phyloP scores from a whole-genome alignment of 2,329 filamentous ascomycete genomes.

The Fusarium sp. region DNA sequence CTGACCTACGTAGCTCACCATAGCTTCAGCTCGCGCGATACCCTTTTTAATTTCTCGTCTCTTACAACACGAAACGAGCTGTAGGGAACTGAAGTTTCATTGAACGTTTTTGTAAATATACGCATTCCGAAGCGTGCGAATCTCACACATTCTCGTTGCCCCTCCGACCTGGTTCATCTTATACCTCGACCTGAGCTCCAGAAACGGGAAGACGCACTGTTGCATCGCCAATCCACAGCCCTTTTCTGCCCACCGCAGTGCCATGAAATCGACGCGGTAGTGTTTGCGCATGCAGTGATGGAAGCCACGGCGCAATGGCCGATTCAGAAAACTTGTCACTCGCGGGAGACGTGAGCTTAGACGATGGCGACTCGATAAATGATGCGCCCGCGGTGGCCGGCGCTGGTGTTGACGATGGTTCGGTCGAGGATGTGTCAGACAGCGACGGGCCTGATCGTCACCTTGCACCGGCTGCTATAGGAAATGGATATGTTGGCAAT shows the following conservation, averaged over 20 bases:
- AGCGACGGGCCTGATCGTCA: constrained; percentile 34
- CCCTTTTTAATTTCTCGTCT: constrained; percentile 22
- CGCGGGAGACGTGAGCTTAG: constrained; percentile 56
- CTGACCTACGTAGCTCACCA: constrained; percentile 46
- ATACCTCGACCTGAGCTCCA: constrained; percentile 42
- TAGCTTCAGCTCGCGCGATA: constrained; percentile 43
- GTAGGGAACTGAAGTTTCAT: neutral
- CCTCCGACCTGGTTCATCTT: constrained; percentile 31
- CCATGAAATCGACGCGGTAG: constrained; percentile 48
- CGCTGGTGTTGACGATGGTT: constrained; percentile 40
- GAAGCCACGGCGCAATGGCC: constrained; percentile 61
- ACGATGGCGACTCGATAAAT: constrained; percentile 58
- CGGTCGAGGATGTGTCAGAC: constrained; percentile 26
- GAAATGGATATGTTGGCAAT: constrained; percentile 52
- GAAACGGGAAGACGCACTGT: constrained; percentile 29
- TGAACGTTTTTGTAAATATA: constrained; percentile 1
- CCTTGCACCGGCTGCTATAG: constrained; percentile 39
- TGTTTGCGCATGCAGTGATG: constrained; percentile 54
- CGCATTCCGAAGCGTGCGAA: constrained; percentile 8
- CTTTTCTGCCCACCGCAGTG: constrained; percentile 41
- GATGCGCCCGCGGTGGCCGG: constrained; percentile 39
- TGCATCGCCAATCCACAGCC: constrained; percentile 40
- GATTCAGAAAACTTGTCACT: constrained; percentile 62
- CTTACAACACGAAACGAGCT: constrained; percentile 5
- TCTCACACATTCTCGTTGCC: constrained; percentile 28